Percentiles rank a stretch among this genome's conserved stretches.
These are phyloP conservation scores for Tuber magnatum DNA, from an alignment of 495 filamentous ascomycete species.

Conservation along the genomic window DNA sequence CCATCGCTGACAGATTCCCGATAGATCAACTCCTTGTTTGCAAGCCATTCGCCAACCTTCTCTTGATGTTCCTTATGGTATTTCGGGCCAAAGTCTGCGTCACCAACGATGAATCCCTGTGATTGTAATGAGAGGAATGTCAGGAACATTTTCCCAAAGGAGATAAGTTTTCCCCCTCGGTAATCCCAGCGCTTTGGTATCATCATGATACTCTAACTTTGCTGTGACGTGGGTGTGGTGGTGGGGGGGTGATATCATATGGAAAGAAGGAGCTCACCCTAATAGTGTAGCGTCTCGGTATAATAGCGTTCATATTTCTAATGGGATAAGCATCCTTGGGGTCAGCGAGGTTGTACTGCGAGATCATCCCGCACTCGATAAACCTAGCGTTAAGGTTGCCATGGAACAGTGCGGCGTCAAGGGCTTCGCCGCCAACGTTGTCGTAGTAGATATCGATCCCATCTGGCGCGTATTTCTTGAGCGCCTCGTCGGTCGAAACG, in stretches of 20 bases:
- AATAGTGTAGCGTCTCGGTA: constrained; percentile 48
- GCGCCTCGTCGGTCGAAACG: constrained; percentile 60
- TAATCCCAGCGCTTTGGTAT: not conserved
- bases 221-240: not conserved
- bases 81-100: constrained; percentile 58
- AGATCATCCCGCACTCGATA: constrained; percentile 57
- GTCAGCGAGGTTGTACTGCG: constrained; percentile 62
- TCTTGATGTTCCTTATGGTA: constrained; percentile 72
- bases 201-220: not conserved
- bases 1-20: constrained; percentile 64
- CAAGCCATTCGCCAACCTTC: constrained; percentile 76
- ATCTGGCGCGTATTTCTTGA: constrained; percentile 66
- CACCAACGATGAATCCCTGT: constrained; percentile 70
- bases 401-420: constrained; percentile 65
- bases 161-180: not conserved
- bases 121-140: constrained; percentile 6
- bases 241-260: not conserved
- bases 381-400: constrained; percentile 69
- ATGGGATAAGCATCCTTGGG: constrained; percentile 58
- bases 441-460: constrained; percentile 94
- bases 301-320: constrained; percentile 54
- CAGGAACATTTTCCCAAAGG: not conserved
- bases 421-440: constrained; percentile 84
- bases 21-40: constrained; percentile 70
- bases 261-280: constrained; percentile 12